These are phyloP conservation scores for Aspergillus indologenus DNA, from an alignment of 495 filamentous ascomycete genomes.

Conservation along the genomic window DNA sequence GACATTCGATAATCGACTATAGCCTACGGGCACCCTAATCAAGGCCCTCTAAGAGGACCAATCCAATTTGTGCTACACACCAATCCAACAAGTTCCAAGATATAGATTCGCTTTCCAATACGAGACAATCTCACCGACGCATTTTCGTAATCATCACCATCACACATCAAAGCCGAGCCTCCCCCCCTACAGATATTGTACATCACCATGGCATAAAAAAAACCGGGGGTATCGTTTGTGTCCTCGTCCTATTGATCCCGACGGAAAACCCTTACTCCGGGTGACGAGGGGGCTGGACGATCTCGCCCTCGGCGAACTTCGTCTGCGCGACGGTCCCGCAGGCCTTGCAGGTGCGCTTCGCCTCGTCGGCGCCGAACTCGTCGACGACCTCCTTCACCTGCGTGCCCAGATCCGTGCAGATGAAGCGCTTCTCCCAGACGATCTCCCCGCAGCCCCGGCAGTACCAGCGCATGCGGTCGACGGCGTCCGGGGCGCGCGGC, in stretches of 20 bases:
- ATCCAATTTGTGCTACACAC: neutral
- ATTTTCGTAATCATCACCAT: neutral
- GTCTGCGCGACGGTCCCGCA: slow-evolving; percentile 73
- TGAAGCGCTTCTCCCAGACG: slow-evolving; percentile 83
- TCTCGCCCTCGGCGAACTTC: slow-evolving; percentile 37
- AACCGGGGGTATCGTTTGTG: slow-evolving; percentile 6
- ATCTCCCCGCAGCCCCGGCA: slow-evolving; percentile 57
- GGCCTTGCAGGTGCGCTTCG: slow-evolving; percentile 69
- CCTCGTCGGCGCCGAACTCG: slow-evolving; percentile 67
- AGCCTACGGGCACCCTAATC: neutral
- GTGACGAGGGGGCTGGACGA: slow-evolving; percentile 40
- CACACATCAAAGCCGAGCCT: neutral
- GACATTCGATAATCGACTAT: neutral
- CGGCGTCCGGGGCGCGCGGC: slow-evolving; percentile 60
- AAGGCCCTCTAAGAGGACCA: neutral
- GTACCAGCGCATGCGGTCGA: slow-evolving; percentile 92
- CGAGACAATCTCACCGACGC: neutral
- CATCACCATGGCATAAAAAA: slow-evolving; percentile 1
- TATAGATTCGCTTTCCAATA: neutral
- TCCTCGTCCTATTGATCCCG: neutral
- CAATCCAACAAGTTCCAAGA: neutral
- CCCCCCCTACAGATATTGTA: slow-evolving; percentile 1
- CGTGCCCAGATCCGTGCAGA: slow-evolving; percentile 90
- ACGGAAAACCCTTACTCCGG: slow-evolving; percentile 28
- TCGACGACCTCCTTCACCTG: slow-evolving; percentile 95